A percentile compares a stretch with the other conserved stretches of the same genome.
These are phyloP conservation scores for Sporisorium reilianum DNA, from an alignment of 1,284 basidiomycete genomes.

Conservation along the genomic window DNA sequence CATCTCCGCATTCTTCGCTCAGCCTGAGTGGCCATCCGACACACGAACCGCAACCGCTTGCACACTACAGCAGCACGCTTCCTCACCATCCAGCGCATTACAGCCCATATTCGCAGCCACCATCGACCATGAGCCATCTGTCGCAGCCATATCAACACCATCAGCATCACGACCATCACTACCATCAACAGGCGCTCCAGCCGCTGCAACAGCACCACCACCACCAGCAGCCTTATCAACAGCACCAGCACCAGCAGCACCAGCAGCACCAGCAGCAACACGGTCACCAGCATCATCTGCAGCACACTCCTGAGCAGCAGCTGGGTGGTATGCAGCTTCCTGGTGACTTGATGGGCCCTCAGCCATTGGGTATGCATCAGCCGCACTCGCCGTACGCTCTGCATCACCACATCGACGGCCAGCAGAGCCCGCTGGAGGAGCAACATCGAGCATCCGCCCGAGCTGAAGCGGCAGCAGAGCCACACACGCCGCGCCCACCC, in stretches of 20 bases:
- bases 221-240: constrained; percentile 11
- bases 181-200: constrained; percentile 11
- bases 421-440: constrained; percentile 9
- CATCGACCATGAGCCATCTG: constrained; percentile 13
- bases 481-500: constrained; percentile 78
- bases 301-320: constrained; percentile 14
- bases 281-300: constrained; percentile 11
- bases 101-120: constrained; percentile 7
- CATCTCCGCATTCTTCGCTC: constrained; percentile 13
- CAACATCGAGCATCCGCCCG: constrained; percentile 10
- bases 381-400: constrained; percentile 1
- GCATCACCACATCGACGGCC: constrained; percentile 16
- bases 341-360: constrained; percentile 13
- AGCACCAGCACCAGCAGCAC: background rate
- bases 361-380: constrained; percentile 11
- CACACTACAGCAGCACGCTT: constrained; percentile 4
- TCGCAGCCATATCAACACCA: constrained; percentile 7
- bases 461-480: constrained; percentile 21
- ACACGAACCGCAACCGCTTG: constrained; percentile 1
- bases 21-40: constrained; percentile 9
- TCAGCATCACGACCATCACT: background rate
- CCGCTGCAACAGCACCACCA: background rate
- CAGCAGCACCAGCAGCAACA: constrained; percentile 10
- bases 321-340: constrained; percentile 19
- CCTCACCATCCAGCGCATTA: constrained; percentile 17